Base-by-base conservation (phyloP, 2,329 filamentous ascomycete species). In the Xylariaceae sp. region DNA sequence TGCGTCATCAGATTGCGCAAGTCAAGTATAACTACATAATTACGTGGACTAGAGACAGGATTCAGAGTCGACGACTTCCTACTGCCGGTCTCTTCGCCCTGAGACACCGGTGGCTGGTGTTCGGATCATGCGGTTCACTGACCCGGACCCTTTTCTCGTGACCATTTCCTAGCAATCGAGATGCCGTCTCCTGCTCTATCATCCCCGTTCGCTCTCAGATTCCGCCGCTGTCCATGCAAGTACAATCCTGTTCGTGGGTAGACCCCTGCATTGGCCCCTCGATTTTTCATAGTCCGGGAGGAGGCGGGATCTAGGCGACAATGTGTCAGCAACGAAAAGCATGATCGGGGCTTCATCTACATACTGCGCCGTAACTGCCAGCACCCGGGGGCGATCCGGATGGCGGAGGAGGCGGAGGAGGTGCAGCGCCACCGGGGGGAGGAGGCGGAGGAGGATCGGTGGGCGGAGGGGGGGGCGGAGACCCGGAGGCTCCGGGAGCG, bases 391-490 rank as follows among this genome's bases (percentile, higher is more conserved):
- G 66, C 6, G 63, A 60, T 26, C 70, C 70, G 5, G 66, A 59
- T n/a, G 69, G 65, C 10, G 72, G 70, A 21, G 72, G 77, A 9
- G 77, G 78, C 7, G 77, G 78, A 16, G 53, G 53, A 19, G 75
- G 75, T 22, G 70, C 63, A 37, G 72, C 55, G 35, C 60, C 68
- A 17, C 70, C 65, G 22, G 73, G 71, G 29, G 72, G 72, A 3
- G 77, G 75, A 14, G 77, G 77, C 13, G 79, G 79, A 10, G 80
- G 79, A 33, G 77, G 74, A 35, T 76, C 70, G 18, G 69, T 67
- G 35, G 75, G 75, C 9, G 78, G 75, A 25, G 68, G 67, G 13
- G 77, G 74, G 12, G 77, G 71, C 43, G 75, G 68, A 36, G 68
- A 61, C 40, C 60, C 55, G 24, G 70, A 60, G 30, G 65, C 61